These are phyloP conservation scores for Candida koratica DNA, from an alignment of 805 yeast species.

Conservation along the genomic window DNA sequence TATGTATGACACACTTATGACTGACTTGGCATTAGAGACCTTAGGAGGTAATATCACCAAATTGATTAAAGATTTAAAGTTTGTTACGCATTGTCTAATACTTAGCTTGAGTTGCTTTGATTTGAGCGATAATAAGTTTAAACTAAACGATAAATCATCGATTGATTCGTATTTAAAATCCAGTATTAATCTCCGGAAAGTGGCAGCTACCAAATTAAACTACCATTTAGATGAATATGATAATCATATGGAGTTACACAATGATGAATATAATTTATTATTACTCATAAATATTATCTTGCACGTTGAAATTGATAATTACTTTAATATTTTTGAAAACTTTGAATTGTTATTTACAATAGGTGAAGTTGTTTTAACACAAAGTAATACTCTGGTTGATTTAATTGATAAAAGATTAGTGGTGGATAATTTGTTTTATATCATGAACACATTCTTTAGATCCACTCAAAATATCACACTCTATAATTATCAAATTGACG, in stretches of 20 bases:
- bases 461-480: slow-evolving; percentile 49
- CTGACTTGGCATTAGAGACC: not conserved
- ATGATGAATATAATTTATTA: slow-evolving; percentile 28
- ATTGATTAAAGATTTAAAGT: slow-evolving; percentile 17
- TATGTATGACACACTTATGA: slow-evolving; percentile 25
- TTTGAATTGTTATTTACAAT: slow-evolving; percentile 38
- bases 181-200: slow-evolving; percentile 34
- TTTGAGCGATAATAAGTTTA: slow-evolving; percentile 10
- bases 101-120: slow-evolving; percentile 21
- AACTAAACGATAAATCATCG: slow-evolving; percentile 14
- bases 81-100: slow-evolving; percentile 22
- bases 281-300: slow-evolving; percentile 35
- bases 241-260: slow-evolving; percentile 16
- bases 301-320: slow-evolving; percentile 36
- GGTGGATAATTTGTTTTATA: slow-evolving; percentile 8
- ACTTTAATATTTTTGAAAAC: slow-evolving; percentile 40
- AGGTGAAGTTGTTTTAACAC: slow-evolving; percentile 31
- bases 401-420: slow-evolving; percentile 2
- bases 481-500: slow-evolving; percentile 42
- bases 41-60: not conserved
- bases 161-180: slow-evolving; percentile 24
- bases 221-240: slow-evolving; percentile 42
- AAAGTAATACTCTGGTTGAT: not conserved
- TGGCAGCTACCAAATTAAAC: slow-evolving; percentile 33
- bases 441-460: slow-evolving; percentile 30